phyloP scores from a whole-genome alignment of 176 grass and related monocot genomes.

The Musa beccarii region DNA sequence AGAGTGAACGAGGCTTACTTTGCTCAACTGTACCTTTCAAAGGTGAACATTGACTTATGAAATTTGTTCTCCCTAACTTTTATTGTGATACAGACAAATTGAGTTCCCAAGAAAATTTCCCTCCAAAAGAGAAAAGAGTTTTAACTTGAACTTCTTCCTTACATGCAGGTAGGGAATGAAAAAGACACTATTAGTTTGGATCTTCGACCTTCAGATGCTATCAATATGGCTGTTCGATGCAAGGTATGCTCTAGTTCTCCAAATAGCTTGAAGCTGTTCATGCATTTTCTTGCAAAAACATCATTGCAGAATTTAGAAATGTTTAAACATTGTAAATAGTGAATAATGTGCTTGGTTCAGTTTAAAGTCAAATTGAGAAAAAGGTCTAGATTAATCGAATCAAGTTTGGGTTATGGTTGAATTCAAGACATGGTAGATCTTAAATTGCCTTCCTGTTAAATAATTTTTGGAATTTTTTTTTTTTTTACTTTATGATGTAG shows the following conservation, averaged over 20 bases:
- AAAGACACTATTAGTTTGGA: conserved; percentile 62
- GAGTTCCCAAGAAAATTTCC: conserved; percentile 1
- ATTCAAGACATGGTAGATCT: not conserved
- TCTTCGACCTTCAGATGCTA: conserved; percentile 85
- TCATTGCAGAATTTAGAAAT: not conserved
- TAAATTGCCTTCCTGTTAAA: not conserved
- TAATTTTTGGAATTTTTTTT: not conserved
- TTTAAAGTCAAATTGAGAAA: no score
- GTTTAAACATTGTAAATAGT: not conserved
- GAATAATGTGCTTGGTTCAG: not conserved
- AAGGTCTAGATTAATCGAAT: not conserved
- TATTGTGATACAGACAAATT: not conserved
- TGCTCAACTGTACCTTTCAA: conserved; percentile 75
- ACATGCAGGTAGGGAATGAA: conserved; percentile 54
- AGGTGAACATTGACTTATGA: conserved; percentile 31
- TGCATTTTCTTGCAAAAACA: not conserved
- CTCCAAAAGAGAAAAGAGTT: not conserved
- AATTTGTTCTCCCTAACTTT: not conserved
- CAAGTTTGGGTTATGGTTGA: not conserved
- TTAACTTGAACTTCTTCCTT: conserved; percentile 14
- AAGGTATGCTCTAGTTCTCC: conserved; percentile 40
- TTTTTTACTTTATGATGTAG: not conserved
- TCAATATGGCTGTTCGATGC: conserved; percentile 93
- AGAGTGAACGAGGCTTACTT: conserved; percentile 77
- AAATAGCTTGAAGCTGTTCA: not conserved